A percentile compares a stretch with the other conserved stretches of the same genome.
Evolutionary conservation across 2,329 filamentous ascomycete genomes (phyloP).

Genomic region (Calonectria pauciramosa): DNA sequence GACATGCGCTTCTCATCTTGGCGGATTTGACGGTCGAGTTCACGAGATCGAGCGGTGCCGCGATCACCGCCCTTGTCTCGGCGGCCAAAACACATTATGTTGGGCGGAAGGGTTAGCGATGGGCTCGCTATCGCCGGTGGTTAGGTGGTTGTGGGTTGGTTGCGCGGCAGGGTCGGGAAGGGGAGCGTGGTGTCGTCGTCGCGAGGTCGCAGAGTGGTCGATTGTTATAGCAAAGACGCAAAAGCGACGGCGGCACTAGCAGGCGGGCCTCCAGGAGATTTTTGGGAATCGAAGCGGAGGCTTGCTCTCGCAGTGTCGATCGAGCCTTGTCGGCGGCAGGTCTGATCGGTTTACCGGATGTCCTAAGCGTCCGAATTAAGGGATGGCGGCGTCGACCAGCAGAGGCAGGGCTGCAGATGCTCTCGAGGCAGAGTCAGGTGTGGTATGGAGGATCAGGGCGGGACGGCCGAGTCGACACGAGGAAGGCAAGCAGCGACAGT

Average conservation of each 20-base stretch:
- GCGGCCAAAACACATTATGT: slow-evolving; percentile 74
- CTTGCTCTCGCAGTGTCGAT: not conserved
- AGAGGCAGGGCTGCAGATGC: slow-evolving; percentile 1
- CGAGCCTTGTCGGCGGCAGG: not conserved
- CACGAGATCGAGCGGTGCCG: slow-evolving; percentile 71
- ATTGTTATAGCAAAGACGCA: not conserved
- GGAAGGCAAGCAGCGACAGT: not conserved
- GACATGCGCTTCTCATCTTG: slow-evolving; percentile 89
- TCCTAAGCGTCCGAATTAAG: slow-evolving; percentile 11
- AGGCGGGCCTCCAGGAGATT: not conserved
- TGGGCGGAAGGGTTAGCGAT: slow-evolving; percentile 20
- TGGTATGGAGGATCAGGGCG: slow-evolving; percentile 16
- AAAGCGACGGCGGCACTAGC: not conserved
- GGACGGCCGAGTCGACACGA: not conserved
- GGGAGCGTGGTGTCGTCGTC: not conserved
- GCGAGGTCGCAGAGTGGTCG: not conserved
- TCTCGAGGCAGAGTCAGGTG: slow-evolving; percentile 17
- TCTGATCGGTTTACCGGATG: slow-evolving; percentile 8
- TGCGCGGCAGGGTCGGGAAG: not conserved
- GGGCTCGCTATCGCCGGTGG: not conserved
- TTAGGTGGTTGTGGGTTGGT: not conserved
- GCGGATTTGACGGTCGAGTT: slow-evolving; percentile 89
- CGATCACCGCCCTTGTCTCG: slow-evolving; percentile 62
- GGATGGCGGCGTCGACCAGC: slow-evolving; percentile 7
- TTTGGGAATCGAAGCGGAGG: slow-evolving; percentile 2